These are phyloP conservation scores for Mrakiaceae sp. DNA, from an alignment of 1,284 basidiomycete species.

Conservation along the genomic window DNA sequence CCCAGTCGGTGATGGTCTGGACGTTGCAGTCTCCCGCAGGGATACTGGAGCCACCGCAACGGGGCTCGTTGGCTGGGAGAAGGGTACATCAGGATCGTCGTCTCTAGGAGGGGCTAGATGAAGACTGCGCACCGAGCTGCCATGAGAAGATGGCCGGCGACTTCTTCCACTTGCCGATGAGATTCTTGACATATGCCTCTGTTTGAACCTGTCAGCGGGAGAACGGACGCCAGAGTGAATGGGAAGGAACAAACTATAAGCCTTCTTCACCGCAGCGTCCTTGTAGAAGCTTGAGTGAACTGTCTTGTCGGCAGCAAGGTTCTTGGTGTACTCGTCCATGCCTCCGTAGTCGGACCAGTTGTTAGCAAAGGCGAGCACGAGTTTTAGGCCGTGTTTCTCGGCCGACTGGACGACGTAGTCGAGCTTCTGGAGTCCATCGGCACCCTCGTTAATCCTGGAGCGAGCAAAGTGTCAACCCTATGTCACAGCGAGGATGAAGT, in stretches of 20 bases:
- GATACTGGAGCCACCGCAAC: conserved; percentile 43
- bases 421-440: conserved; percentile 51
- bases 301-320: too few relatives aligned
- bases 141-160: conserved; percentile 46
- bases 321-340: conserved; percentile 6
- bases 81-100: too few relatives aligned
- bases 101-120: too few relatives aligned
- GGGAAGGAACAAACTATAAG: conserved; percentile 34
- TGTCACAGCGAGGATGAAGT: too few relatives aligned
- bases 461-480: too few relatives aligned
- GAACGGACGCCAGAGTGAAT: too few relatives aligned
- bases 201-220: too few relatives aligned
- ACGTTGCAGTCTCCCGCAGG: conserved; percentile 40
- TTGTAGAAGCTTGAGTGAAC: conserved; percentile 51
- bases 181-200: conserved; percentile 44
- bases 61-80: conserved; percentile 44
- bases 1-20: conserved; percentile 43
- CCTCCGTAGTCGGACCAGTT: conserved; percentile 45
- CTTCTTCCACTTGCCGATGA: conserved; percentile 47
- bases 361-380: conserved; percentile 55
- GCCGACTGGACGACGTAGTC: conserved; percentile 52
- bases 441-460: neutral
- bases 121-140: conserved; percentile 38
- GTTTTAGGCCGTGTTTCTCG: conserved; percentile 47
- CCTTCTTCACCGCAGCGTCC: conserved; percentile 40